Conservation (phyloP, 495 filamentous ascomycete genomes). For the Friedmanniomyces simplex region DNA sequence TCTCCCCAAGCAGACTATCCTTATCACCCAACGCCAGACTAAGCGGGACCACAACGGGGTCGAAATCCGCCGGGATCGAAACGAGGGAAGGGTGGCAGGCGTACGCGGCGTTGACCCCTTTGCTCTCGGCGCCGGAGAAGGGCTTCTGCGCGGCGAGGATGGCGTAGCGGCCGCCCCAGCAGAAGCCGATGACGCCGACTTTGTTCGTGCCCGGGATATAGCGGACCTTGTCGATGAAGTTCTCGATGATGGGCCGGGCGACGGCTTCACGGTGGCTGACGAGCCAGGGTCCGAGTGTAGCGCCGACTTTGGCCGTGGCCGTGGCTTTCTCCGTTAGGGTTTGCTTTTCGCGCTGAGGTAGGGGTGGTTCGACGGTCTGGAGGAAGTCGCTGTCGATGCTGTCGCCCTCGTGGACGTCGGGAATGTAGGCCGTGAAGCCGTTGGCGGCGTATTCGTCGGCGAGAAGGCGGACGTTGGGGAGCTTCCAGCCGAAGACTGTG, state of each 20-base stretch:
- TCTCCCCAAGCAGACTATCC: slow-evolving; percentile 24
- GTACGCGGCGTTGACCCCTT: slow-evolving; percentile 23
- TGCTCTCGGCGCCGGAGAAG: slow-evolving; percentile 3
- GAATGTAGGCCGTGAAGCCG: slow-evolving; percentile 27
- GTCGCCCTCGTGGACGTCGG: slow-evolving; percentile 27
- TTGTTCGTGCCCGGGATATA: slow-evolving; percentile 27
- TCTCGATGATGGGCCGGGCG: slow-evolving; percentile 24
- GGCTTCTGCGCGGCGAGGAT: slow-evolving; percentile 17
- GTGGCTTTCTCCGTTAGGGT: slow-evolving; percentile 17
- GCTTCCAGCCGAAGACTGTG: slow-evolving; percentile 25
- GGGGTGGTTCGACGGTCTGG: slow-evolving; percentile 26
- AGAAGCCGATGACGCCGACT: slow-evolving; percentile 28
- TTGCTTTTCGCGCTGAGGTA: slow-evolving; percentile 19
- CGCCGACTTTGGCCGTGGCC: slow-evolving; percentile 21
- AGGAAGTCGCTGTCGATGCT: slow-evolving; percentile 22
- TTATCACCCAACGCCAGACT: slow-evolving; percentile 24
- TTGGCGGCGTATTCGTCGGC: slow-evolving; percentile 25
- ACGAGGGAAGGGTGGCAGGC: slow-evolving; percentile 28
- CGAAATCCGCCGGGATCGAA: slow-evolving; percentile 26
- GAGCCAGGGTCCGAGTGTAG: slow-evolving; percentile 26
- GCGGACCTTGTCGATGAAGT: slow-evolving; percentile 24
- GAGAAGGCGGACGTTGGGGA: slow-evolving; percentile 26
- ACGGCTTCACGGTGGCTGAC: slow-evolving; percentile 26
- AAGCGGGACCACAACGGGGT: slow-evolving; percentile 20
- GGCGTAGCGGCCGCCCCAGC: slow-evolving; percentile 29